These are phyloP conservation scores for Plasmodium vivax DNA, from an alignment of 169 alveolate genomes.

Conservation along the genomic window DNA sequence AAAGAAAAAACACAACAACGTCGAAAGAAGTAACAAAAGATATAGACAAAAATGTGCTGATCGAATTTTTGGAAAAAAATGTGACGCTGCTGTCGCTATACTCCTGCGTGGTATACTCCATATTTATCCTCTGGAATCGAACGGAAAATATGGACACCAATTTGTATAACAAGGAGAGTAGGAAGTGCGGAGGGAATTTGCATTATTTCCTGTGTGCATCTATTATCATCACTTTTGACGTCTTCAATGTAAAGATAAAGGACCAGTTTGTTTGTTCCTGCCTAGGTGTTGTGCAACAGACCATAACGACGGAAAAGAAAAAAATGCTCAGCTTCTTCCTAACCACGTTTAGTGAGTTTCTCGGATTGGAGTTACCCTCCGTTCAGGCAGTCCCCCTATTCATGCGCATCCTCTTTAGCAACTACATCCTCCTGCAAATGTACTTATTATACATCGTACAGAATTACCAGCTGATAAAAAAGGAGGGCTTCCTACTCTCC, in stretches of 20 bases:
- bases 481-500: neutral
- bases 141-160: slow-evolving; percentile 46
- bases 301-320: slow-evolving; percentile 33
- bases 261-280: slow-evolving; percentile 42
- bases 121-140: slow-evolving; percentile 33
- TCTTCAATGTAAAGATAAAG: slow-evolving; percentile 43
- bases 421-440: slow-evolving; percentile 66
- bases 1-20: neutral
- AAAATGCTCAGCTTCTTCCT: slow-evolving; percentile 31
- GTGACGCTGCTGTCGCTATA: slow-evolving; percentile 21
- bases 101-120: slow-evolving; percentile 47
- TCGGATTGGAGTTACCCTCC: slow-evolving; percentile 19
- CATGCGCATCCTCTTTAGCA: slow-evolving; percentile 44
- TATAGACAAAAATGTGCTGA: neutral
- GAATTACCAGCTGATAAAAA: slow-evolving; percentile 16
- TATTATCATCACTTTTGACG: slow-evolving; percentile 50
- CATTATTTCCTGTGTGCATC: slow-evolving; percentile 46
- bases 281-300: slow-evolving; percentile 23
- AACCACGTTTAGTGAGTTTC: slow-evolving; percentile 46
- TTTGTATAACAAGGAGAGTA: slow-evolving; percentile 32
- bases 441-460: slow-evolving; percentile 41
- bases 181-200: slow-evolving; percentile 32
- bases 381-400: slow-evolving; percentile 11
- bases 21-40: neutral
- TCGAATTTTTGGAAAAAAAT: slow-evolving; percentile 55